These are phyloP conservation scores for Ascochyta koolunga DNA, from an alignment of 2,329 filamentous ascomycete species.

Conservation along the genomic window DNA sequence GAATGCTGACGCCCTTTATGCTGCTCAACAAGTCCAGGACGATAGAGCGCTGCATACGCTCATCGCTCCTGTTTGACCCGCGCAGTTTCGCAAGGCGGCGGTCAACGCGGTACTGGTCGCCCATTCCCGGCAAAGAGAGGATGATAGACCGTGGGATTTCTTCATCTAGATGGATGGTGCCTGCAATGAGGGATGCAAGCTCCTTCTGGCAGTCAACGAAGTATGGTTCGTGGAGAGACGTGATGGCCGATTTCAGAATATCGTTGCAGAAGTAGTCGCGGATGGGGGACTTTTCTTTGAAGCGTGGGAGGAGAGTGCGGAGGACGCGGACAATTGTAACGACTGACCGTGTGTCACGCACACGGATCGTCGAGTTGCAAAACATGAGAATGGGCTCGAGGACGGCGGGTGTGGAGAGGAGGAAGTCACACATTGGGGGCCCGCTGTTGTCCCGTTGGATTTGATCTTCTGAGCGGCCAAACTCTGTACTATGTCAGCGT, in stretches of 20 bases:
- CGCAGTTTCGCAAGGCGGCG: constrained; percentile 53
- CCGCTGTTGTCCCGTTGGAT: constrained; percentile 50
- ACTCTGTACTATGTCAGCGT: constrained; percentile 26
- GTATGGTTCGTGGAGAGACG: constrained; percentile 90
- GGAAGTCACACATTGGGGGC: constrained; percentile 77
- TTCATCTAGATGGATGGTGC: constrained; percentile 79
- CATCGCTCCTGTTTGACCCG: constrained; percentile 58
- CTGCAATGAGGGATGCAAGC: constrained; percentile 83
- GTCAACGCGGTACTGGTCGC: constrained; percentile 65
- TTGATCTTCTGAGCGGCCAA: constrained; percentile 39
- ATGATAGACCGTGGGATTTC: constrained; percentile 76
- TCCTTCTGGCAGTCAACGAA: constrained; percentile 97
- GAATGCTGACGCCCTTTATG: constrained; percentile 87
- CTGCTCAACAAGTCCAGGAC: constrained; percentile 85
- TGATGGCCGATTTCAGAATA: constrained; percentile 87
- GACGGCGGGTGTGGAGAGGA: constrained; percentile 76
- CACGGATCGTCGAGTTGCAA: constrained; percentile 85
- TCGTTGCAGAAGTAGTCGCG: constrained; percentile 89
- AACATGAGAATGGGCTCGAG: constrained; percentile 91
- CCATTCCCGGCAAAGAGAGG: constrained; percentile 79
- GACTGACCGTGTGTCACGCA: constrained; percentile 88
- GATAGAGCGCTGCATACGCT: constrained; percentile 79
- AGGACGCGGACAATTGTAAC: constrained; percentile 86
- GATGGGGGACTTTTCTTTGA: constrained; percentile 64
- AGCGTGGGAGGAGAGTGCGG: constrained; percentile 81